Conservation (phyloP, 371 early-diverging fungal genomes). For the Rhizomucor miehei region DNA sequence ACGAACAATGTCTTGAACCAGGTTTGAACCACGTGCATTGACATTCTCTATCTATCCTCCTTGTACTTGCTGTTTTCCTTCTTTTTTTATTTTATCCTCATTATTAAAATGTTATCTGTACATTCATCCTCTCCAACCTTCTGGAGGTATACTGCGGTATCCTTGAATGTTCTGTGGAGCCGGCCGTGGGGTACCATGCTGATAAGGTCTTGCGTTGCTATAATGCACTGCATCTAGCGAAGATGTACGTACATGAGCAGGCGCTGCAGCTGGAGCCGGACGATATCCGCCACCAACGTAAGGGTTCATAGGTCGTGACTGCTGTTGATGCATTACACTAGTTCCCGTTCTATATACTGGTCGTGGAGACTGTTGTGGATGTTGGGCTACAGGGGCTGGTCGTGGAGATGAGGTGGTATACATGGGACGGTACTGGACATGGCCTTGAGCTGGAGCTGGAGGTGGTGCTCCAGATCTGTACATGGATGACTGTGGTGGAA, state of each 20-base stretch:
- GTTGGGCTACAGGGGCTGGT: slow-evolving; percentile 6
- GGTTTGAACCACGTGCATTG: too few species aligned
- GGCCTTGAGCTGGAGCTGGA: slow-evolving; percentile 7
- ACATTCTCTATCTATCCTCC: too few species aligned
- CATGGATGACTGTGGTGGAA: not conserved
- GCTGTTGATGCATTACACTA: slow-evolving; percentile 6
- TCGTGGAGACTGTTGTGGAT: slow-evolving; percentile 3
- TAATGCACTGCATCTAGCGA: slow-evolving; percentile 8
- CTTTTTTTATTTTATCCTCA: too few species aligned
- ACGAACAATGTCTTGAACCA: too few species aligned
- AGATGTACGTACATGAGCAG: slow-evolving; percentile 12
- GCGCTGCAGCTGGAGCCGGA: not conserved
- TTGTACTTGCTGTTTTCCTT: too few species aligned
- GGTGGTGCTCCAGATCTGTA: slow-evolving; percentile 9
- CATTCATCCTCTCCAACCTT: slow-evolving; percentile 14
- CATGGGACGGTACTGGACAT: slow-evolving; percentile 8
- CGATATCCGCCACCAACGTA: slow-evolving; percentile 1
- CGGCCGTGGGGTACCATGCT: slow-evolving; percentile 5
- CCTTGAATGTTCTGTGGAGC: slow-evolving; percentile 4
- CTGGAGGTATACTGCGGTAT: slow-evolving; percentile 16
- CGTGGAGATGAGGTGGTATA: slow-evolving; percentile 10
- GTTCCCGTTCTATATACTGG: slow-evolving; percentile 11
- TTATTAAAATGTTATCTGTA: too few species aligned
- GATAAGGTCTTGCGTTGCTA: slow-evolving; percentile 3
- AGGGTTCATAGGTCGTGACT: slow-evolving; percentile 3